Evolutionary conservation across 2,329 filamentous ascomycete genomes (phyloP).

Genomic region (Juglanconis sp.): DNA sequence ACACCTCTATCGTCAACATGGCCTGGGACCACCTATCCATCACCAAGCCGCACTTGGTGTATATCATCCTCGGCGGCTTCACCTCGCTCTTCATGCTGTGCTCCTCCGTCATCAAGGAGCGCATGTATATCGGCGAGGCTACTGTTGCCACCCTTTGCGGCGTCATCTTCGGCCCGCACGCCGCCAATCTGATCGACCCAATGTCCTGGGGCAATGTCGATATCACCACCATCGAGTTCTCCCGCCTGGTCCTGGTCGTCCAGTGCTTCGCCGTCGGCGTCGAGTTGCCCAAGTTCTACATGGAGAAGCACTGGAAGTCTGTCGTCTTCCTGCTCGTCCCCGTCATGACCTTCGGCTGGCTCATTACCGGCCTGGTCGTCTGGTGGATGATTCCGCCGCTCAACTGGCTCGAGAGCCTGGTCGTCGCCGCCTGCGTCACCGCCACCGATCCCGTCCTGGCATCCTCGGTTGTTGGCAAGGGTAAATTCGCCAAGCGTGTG

Average conservation of each 20-base stretch:
- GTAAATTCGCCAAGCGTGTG: conserved; percentile 95
- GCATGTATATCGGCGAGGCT: conserved; percentile 96
- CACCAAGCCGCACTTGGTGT: conserved; percentile 95
- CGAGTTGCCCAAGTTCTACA: conserved; percentile 89
- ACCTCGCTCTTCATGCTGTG: conserved; percentile 98
- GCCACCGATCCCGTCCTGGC: conserved; percentile 96
- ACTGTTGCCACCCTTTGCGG: conserved; percentile 87
- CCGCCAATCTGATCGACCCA: conserved; percentile 76
- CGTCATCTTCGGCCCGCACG: conserved; percentile 85
- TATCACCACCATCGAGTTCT: conserved; percentile 85
- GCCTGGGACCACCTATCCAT: conserved; percentile 78
- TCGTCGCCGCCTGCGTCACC: conserved; percentile 88
- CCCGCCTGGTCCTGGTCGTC: conserved; percentile 82
- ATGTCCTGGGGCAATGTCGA: conserved; percentile 77
- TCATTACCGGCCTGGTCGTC: conserved; percentile 87
- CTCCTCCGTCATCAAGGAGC: conserved; percentile 97
- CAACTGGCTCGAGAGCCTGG: conserved; percentile 85
- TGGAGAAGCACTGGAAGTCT: conserved; percentile 96
- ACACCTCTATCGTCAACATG: conserved; percentile 45
- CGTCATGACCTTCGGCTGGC: conserved; percentile 97
- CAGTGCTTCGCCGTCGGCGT: conserved; percentile 92
- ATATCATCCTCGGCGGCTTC: conserved; percentile 96
- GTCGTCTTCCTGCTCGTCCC: conserved; percentile 84
- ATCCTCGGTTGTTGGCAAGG: conserved; percentile 96
- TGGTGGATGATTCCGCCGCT: conserved; percentile 83